A percentile compares a stretch with the other conserved stretches of the same genome.
phyloP scores from a whole-genome alignment of 176 grass and related monocot genomes.

The Hsuehochloa calcarea region DNA sequence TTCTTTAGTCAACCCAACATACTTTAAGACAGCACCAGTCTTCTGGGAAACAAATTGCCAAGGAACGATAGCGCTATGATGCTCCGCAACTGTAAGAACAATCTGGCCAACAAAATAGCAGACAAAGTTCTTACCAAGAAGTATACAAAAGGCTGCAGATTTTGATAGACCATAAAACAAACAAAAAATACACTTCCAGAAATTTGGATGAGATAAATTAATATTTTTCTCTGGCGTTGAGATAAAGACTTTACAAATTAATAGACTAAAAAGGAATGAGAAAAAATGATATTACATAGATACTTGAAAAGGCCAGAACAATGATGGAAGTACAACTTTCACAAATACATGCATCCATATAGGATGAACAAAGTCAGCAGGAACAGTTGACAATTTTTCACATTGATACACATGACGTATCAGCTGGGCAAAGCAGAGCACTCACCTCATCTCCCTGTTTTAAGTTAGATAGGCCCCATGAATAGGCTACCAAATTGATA shows the following conservation, averaged over 20 bases:
- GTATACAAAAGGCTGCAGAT: not conserved
- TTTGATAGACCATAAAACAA: slow-evolving; percentile 13
- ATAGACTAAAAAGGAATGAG: not conserved
- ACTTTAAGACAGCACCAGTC: slow-evolving; percentile 77
- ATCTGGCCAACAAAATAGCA: slow-evolving; percentile 45
- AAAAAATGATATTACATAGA: not conserved
- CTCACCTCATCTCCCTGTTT: slow-evolving; percentile 75
- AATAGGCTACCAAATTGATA: slow-evolving; percentile 94
- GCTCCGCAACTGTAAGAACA: slow-evolving; percentile 79
- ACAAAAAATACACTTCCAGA: not conserved
- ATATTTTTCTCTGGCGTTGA: slow-evolving; percentile 19
- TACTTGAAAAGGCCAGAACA: not conserved
- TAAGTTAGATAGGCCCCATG: slow-evolving; percentile 84
- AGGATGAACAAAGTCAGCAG: not conserved
- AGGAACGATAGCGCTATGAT: slow-evolving; percentile 90
- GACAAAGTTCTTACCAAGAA: slow-evolving; percentile 12
- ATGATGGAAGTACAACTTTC: not conserved
- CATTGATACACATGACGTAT: slow-evolving; percentile 8
- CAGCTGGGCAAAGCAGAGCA: not conserved
- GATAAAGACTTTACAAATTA: slow-evolving; percentile 1
- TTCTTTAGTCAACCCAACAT: slow-evolving; percentile 89
- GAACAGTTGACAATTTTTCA: not conserved
- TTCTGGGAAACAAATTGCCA: slow-evolving; percentile 88
- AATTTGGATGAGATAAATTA: not conserved
- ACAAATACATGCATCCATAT: not conserved